Conservation (phyloP, 306 rosid genomes). For the Quercus parvula region DNA sequence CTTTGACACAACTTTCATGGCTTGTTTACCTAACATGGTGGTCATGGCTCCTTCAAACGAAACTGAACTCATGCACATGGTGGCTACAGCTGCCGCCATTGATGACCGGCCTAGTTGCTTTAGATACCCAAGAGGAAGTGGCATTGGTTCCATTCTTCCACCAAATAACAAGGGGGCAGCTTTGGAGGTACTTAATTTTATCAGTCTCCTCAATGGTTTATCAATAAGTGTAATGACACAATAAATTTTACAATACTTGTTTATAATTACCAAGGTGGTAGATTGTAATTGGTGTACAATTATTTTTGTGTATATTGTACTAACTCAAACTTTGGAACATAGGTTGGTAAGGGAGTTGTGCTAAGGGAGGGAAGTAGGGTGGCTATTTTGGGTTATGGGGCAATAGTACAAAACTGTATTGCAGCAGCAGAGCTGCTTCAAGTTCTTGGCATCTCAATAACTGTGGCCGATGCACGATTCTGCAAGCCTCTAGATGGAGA, state of each 20-base stretch:
- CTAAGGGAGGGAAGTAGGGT: conserved; percentile 52
- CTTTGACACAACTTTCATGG: conserved; percentile 68
- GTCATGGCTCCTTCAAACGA: conserved; percentile 71
- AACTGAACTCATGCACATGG: conserved; percentile 61
- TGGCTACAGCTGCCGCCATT: conserved; percentile 72
- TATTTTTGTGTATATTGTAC: neutral
- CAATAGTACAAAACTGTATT: conserved; percentile 43
- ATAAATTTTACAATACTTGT: too few species aligned
- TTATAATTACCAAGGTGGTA: too few species aligned
- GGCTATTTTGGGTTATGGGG: conserved; percentile 71
- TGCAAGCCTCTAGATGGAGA: conserved; percentile 64
- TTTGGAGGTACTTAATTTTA: conserved; percentile 38
- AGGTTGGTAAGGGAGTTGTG: conserved; percentile 68
- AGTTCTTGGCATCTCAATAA: conserved; percentile 34
- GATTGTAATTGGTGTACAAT: too few species aligned
- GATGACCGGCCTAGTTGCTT: conserved; percentile 68
- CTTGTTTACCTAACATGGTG: conserved; percentile 71
- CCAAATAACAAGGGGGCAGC: conserved; percentile 46
- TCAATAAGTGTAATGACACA: too few species aligned
- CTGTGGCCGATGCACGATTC: conserved; percentile 69
- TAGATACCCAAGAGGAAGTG: conserved; percentile 63
- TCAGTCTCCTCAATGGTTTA: too few species aligned
- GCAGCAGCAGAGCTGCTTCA: conserved; percentile 48
- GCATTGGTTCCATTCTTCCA: conserved; percentile 53
- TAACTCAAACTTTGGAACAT: conserved; percentile 4